Base-by-base conservation (phyloP, 345 rosid genomes). In the Aquilaria sinensis region DNA sequence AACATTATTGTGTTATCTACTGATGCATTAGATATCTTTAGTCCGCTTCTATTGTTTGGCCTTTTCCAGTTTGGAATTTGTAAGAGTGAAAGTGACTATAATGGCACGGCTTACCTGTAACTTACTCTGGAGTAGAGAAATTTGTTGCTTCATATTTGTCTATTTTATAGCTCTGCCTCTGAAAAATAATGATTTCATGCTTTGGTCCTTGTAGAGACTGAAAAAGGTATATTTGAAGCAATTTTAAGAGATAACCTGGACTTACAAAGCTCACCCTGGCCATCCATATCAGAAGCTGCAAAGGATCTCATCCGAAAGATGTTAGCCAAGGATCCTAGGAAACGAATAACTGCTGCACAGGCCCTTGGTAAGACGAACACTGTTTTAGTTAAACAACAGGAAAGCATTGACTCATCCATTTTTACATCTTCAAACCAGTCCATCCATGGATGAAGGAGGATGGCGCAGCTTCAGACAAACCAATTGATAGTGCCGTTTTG, bases 371-470 rank as follows among this genome's bases (percentile, higher is more conserved):
- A 71, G 80, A 56, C 49, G 47, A 30, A 48, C 49, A 37, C 45
- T 61, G 16, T 61, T 31, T 33, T 53, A 12, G 4, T 30, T 51
- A 15, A 53, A 53, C 46, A 61, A 50, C 29, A 50, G 13, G 56
- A 15, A 12, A 63, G 7, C 29, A 29, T 68, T 59, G 59, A 50
- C n/a, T 62, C 43, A 10, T 56, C 37, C n/a, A 29, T 5, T 23
- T 12, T 46, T 50, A 5, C 56, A 23, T 47, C 43, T 70, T 55
- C 56, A 68, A 72, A 58, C 41, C 72, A 93, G 98, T 72, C n/a
- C 97, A 93, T 75, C 90, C 94, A 51, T 93, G 97, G 98, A 55
- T 90, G 68, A 83, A 67, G 73, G 79, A 74, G 63, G 86, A 76
- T 51, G 81, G 69, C 7, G 76, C 60, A 46, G 79, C 84, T 45